phyloP scores from a whole-genome alignment of 768 basidiomycete species.

The Russula vinacea region DNA sequence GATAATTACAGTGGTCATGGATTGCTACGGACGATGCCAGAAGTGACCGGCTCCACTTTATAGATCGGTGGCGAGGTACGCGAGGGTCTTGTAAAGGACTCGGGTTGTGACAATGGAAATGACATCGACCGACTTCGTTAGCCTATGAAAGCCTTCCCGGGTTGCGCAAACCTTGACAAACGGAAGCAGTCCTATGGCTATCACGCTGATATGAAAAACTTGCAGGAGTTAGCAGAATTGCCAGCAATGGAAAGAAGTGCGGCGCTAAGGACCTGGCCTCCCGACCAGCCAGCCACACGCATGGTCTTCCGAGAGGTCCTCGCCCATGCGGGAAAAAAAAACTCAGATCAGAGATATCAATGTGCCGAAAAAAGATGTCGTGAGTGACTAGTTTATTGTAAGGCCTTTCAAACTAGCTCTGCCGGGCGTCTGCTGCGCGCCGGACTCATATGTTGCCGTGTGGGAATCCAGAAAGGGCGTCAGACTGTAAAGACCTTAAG shows the following conservation, averaged over 20 bases:
- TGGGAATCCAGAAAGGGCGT: slow-evolving; percentile 1
- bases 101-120: slow-evolving; percentile 17
- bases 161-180: slow-evolving; percentile 19
- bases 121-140: slow-evolving; percentile 1
- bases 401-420: slow-evolving; percentile 7
- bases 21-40: slow-evolving; percentile 2
- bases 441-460: background rate
- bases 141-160: background rate
- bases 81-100: background rate
- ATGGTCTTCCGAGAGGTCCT: background rate
- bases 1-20: slow-evolving; percentile 28
- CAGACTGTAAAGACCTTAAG: background rate
- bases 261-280: slow-evolving; percentile 16
- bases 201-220: slow-evolving; percentile 5
- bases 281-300: slow-evolving; percentile 1
- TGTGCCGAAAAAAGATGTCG: background rate
- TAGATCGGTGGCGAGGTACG: slow-evolving; percentile 15
- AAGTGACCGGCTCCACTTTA: slow-evolving; percentile 17
- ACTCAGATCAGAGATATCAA: background rate
- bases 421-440: background rate
- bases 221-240: slow-evolving; percentile 16
- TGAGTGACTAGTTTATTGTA: background rate
- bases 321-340: background rate
- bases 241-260: slow-evolving; percentile 21
- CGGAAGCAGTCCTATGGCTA: slow-evolving; percentile 6